These are phyloP conservation scores for Aspergillus transmontanensis DNA, from an alignment of 2,329 filamentous ascomycete species.

Conservation along the genomic window DNA sequence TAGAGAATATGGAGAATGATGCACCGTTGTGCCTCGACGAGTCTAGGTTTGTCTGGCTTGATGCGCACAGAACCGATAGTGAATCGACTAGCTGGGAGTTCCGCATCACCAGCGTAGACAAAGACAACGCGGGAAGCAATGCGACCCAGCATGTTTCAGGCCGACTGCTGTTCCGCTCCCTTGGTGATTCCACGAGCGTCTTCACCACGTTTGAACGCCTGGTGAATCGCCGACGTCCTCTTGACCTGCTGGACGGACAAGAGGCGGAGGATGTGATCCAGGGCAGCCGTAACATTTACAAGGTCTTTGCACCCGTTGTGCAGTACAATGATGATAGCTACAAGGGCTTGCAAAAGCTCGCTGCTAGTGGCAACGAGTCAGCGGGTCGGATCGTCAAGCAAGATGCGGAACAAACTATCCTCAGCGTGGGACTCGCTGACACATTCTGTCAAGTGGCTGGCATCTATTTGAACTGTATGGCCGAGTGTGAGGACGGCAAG, in stretches of 20 bases:
- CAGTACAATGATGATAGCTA: constrained; percentile 18
- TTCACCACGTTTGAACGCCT: constrained; percentile 39
- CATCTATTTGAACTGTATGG: constrained; percentile 39
- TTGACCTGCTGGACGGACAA: constrained; percentile 9
- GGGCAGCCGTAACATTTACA: constrained; percentile 22
- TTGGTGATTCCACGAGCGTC: constrained; percentile 12
- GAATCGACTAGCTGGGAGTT: constrained; percentile 28
- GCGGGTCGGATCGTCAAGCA: constrained; percentile 23
- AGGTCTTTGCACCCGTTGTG: constrained; percentile 21
- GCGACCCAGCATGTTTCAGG: constrained; percentile 29
- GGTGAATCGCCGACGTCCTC: constrained; percentile 32
- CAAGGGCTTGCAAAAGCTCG: constrained; percentile 22
- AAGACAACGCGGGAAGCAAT: background rate
- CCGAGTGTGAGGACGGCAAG: constrained; percentile 18
- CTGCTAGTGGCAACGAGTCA: constrained; percentile 21
- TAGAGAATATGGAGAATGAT: constrained; percentile 36
- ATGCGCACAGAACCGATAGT: constrained; percentile 25
- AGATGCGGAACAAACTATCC: constrained; percentile 20
- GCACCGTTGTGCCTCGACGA: constrained; percentile 36
- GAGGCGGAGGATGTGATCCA: constrained; percentile 21
- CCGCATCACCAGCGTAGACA: constrained; percentile 24
- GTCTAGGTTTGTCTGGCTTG: constrained; percentile 29
- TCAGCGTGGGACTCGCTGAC: constrained; percentile 28
- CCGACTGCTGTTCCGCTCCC: constrained; percentile 22
- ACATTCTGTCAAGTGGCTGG: constrained; percentile 37